A percentile compares a stretch with the other conserved stretches of the same genome.
phyloP scores from a whole-genome alignment of 1,284 basidiomycete genomes.

The Mycena sp. region DNA sequence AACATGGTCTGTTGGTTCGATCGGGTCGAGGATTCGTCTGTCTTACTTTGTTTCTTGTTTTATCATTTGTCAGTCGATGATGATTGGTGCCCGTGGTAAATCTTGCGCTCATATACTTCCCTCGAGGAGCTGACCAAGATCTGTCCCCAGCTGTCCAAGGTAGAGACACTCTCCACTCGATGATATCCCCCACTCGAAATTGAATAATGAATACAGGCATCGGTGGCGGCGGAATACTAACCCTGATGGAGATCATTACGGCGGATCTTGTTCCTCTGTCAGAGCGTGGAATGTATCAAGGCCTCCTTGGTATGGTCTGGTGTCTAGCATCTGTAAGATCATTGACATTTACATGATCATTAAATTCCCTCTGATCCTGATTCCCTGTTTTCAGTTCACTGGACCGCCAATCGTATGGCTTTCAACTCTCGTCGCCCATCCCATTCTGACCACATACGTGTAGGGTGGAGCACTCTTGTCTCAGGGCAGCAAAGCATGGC shows the following conservation, averaged over 20 bases:
- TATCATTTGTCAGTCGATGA: constrained; percentile 42
- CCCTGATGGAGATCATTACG: constrained; percentile 50
- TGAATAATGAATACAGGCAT: too few relatives aligned
- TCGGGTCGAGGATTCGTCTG: neutral
- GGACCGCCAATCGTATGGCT: constrained; percentile 17
- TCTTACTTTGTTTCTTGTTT: neutral
- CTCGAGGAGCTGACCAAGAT: neutral
- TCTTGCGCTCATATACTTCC: neutral
- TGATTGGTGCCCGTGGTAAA: constrained; percentile 50
- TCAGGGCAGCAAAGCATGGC: constrained; percentile 12
- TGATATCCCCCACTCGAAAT: too few relatives aligned
- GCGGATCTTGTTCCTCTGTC: constrained; percentile 55
- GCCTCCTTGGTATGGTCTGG: constrained; percentile 45
- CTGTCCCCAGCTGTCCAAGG: neutral
- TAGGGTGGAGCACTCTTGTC: constrained; percentile 16
- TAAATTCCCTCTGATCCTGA: neutral
- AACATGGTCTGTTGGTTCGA: constrained; percentile 35
- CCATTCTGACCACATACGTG: neutral
- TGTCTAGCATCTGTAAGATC: constrained; percentile 36
- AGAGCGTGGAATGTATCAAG: constrained; percentile 50
- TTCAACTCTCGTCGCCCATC: neutral
- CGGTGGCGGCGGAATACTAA: constrained; percentile 54
- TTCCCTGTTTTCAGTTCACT: neutral
- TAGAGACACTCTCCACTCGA: too few relatives aligned
- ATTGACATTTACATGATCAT: too few relatives aligned